Evolutionary conservation across 1,139 yeast species (phyloP), one percentile per base, ranked within the genome.

Genomic region (Yamadazyma blattariae): DNA sequence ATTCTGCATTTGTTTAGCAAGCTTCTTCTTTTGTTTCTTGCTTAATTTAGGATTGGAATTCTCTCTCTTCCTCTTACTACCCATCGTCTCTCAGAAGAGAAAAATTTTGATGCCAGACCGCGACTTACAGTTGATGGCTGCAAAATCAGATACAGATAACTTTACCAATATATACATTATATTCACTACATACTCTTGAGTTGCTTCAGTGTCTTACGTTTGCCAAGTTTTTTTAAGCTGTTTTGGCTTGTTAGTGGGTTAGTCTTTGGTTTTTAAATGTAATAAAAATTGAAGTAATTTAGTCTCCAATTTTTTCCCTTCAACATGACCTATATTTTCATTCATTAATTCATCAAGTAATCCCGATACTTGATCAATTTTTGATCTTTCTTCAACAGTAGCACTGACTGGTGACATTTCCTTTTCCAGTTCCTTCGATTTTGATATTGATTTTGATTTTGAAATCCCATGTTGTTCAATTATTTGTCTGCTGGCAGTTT

Each of bases 241-340:
- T n/a, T n/a, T n/a, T n/a, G n/a, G n/a, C n/a, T n/a, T n/a, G n/a
- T n/a, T n/a, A n/a, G n/a, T n/a, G n/a, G n/a, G n/a, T n/a, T n/a
- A n/a, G n/a, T n/a, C n/a, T n/a, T 9, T 12, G 18, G 17, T 15
- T 27, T 68, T 53, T 50, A 65, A 51, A 24, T 60, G 56, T 23
- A 64, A 44, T 59, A 66, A 61, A 33, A 66, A 56, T 30, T 48
- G 38, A 47, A 66, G 49, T 37, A 67, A 43, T 24, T 52, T 47
- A 1, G 69, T 57, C 40, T 67, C 72, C 36, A 67, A 42, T 5
- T 53, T 47, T 36, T 49, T 51, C 33, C 43, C 50, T 21, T 62
- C 11, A 6, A 11, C 24, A 21, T 11, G 24, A 10, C 11, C 24
- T 10, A 21, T 10, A 21, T 21, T 21, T 21, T 10, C 9, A 21